A percentile compares a stretch with the other conserved stretches of the same genome.
phyloP scores from a whole-genome alignment of 495 filamentous ascomycete genomes.

The Aspergillus bertholletiae region DNA sequence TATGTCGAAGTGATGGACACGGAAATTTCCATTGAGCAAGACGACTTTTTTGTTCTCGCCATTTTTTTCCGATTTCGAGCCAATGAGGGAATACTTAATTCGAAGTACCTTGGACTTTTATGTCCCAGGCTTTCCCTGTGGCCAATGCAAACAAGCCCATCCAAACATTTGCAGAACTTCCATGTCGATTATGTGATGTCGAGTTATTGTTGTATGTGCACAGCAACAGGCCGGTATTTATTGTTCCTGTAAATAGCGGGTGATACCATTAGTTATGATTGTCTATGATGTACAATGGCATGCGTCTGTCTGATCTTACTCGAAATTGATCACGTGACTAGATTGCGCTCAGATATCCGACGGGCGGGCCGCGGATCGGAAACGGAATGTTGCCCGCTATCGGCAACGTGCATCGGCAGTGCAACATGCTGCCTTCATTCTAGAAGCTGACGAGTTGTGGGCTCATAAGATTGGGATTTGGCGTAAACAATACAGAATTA shows the following conservation, averaged over 20 bases:
- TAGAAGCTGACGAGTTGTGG: background rate
- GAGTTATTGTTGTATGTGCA: constrained; percentile 5
- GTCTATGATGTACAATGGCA: background rate
- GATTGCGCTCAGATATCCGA: background rate
- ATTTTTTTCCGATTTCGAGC: background rate
- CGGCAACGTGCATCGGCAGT: constrained; percentile 12
- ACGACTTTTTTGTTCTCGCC: background rate
- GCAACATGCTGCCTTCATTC: background rate
- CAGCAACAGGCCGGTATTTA: constrained; percentile 2
- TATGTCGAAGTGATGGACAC: background rate
- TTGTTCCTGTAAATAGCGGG: constrained; percentile 12
- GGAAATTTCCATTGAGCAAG: background rate
- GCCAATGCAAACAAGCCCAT: background rate
- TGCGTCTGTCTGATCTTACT: background rate
- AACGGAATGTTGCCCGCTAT: constrained; percentile 7
- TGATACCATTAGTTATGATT: constrained; percentile 4
- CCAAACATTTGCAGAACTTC: background rate
- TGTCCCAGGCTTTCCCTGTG: background rate
- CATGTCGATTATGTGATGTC: background rate
- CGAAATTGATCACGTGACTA: background rate
- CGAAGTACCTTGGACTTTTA: background rate
- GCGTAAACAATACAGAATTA: background rate
- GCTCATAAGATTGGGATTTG: background rate
- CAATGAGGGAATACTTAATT: background rate
- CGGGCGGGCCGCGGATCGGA: constrained; percentile 27